Base-by-base conservation (phyloP, 1,139 yeast genomes). In the Schizosaccharomyces versatilis region DNA sequence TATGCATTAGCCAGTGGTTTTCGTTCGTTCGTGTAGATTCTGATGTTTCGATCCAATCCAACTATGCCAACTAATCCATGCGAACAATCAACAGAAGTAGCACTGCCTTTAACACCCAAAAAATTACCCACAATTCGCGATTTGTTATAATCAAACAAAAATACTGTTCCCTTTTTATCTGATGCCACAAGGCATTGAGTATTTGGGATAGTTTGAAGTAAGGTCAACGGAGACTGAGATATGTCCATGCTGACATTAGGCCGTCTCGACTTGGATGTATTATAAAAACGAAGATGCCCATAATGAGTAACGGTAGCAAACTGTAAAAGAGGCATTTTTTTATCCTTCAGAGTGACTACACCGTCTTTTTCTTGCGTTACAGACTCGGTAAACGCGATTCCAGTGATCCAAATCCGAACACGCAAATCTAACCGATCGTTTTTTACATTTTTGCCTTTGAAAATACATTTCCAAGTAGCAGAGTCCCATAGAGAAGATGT, bases 301-400 rank as follows among this genome's bases (percentile, higher is more conserved):
- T 44, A 44, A 44, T 44, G 49, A 44, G 49, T 44, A 7, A 44
- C 32, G 3, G 49, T 44, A 44, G 49, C 49, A 32, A 44, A 44
- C 19, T 44, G 49, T n/a, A 44, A 44, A 32, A 15, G 15, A n/a
- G 38, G 49, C 3, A 9, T 12, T 19, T 17, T n/a, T 19, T 44
- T 36, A 14, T 44, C 49, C 32, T 44, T 36, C 5, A 24, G 5
- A 5, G 32, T 24, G 32, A 8, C 10, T n/a, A 19, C 19, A 8
- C 49, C 49, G 36, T 44, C 49, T 9, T 19, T 44, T 14, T 9
- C 49, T 9, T 44, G 19, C 6, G 32, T 9, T 12, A 44, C 7
- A 17, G 19, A 32, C 32, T 44, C 49, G 38, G 49, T 44, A 32
- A 44, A 44, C 19, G 32, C 49, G 19, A 44, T 44, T 3, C 49